These are phyloP conservation scores for Somion occarium DNA, from an alignment of 1,284 basidiomycete species.

Conservation along the genomic window DNA sequence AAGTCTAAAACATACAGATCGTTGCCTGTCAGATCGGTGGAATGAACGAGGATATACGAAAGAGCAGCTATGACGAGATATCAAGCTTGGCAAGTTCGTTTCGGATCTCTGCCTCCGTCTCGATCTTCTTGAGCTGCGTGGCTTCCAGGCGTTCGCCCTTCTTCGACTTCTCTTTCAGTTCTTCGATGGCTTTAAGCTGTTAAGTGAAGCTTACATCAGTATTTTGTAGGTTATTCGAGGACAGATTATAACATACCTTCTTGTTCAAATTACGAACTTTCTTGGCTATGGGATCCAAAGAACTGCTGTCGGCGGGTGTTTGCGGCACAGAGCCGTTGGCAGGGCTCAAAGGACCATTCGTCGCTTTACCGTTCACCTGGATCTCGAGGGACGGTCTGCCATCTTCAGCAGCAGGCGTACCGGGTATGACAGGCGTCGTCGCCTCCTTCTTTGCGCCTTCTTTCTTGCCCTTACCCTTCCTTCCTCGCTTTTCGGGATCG, in stretches of 20 bases:
- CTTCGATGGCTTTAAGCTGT: constrained; percentile 92
- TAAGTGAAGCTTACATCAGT: constrained; percentile 11
- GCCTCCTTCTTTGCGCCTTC: constrained; percentile 45
- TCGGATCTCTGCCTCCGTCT: constrained; percentile 78
- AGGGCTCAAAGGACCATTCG: constrained; percentile 17
- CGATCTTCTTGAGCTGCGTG: constrained; percentile 93
- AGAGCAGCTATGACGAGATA: constrained; percentile 18
- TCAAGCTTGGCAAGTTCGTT: constrained; percentile 65
- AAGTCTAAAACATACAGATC: background rate
- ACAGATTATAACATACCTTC: constrained; percentile 57
- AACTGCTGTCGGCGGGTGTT: constrained; percentile 51
- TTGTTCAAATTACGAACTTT: constrained; percentile 93
- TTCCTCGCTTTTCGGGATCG: constrained; percentile 39
- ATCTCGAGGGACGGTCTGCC: constrained; percentile 33
- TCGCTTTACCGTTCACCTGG: constrained; percentile 19
- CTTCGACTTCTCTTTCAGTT: constrained; percentile 83
- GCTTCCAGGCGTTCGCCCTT: constrained; percentile 86
- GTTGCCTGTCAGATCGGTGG: background rate
- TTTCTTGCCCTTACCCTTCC: constrained; percentile 50
- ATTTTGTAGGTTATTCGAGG: background rate
- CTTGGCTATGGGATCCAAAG: constrained; percentile 78
- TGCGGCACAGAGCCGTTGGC: constrained; percentile 40
- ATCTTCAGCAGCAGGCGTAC: too few species aligned
- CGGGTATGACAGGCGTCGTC: too few species aligned
- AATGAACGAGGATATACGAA: background rate